Conservation (phyloP, 2,329 filamentous ascomycete species). For the Pyrenochaeta sp. region DNA sequence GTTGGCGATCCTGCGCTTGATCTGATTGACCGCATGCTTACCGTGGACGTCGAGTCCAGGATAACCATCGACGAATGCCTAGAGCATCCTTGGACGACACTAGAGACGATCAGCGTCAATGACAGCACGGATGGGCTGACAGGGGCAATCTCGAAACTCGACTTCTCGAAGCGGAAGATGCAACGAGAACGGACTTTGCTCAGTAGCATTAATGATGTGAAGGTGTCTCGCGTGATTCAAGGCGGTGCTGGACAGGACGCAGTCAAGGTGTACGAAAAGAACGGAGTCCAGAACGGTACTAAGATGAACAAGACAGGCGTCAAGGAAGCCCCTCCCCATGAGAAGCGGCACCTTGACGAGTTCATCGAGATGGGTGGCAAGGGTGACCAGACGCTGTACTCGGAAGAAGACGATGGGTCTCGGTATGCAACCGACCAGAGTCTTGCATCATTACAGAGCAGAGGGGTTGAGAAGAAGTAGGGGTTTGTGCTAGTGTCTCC, state of each 20-base stretch:
- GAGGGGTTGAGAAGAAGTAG: conserved; percentile 4
- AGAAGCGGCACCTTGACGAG: conserved; percentile 72
- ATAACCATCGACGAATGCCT: conserved; percentile 92
- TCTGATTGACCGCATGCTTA: conserved; percentile 93
- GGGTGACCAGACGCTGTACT: conserved; percentile 80
- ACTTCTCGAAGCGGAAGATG: conserved; percentile 83
- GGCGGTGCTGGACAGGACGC: conserved; percentile 60
- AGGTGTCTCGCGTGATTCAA: conserved; percentile 67
- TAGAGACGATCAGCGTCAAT: conserved; percentile 63
- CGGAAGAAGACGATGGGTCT: conserved; percentile 64
- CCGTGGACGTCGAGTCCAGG: conserved; percentile 82
- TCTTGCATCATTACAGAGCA: conserved; percentile 15
- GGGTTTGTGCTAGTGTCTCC: neutral
- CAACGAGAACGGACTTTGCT: conserved; percentile 85
- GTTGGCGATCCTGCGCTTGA: conserved; percentile 89
- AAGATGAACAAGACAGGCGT: conserved; percentile 25
- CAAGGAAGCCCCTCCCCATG: conserved; percentile 72
- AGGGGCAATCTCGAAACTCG: conserved; percentile 81
- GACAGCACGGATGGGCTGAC: conserved; percentile 95
- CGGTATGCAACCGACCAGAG: conserved; percentile 42
- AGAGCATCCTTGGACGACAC: conserved; percentile 86
- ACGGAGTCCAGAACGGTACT: conserved; percentile 32
- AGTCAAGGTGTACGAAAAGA: conserved; percentile 53
- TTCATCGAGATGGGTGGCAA: conserved; percentile 88
- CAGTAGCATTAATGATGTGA: conserved; percentile 79